Evolutionary conservation across 2,329 filamentous ascomycete species (phyloP).

Genomic region (Clarireedia paspali): DNA sequence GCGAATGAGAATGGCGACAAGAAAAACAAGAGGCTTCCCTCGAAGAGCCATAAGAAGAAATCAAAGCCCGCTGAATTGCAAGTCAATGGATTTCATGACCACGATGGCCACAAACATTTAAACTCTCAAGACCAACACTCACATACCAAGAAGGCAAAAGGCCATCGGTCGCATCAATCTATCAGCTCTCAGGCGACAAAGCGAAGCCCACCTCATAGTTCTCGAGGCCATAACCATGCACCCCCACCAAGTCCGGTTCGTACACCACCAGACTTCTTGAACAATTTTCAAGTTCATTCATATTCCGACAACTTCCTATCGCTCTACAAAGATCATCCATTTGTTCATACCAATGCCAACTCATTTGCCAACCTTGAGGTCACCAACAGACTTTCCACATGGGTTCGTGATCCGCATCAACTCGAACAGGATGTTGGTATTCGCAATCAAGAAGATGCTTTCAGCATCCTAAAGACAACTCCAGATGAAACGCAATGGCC

Average conservation of each 20-base stretch:
- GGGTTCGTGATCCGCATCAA: conserved; percentile 67
- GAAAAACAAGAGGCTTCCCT: conserved; percentile 64
- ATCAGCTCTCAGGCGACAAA: conserved; percentile 57
- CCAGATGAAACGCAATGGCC: conserved; percentile 24
- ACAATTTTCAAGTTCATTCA: conserved; percentile 56
- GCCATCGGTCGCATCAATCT: conserved; percentile 72
- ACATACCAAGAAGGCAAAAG: conserved; percentile 73
- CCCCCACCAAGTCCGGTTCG: conserved; percentile 70
- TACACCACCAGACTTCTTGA: conserved; percentile 57
- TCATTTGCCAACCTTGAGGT: conserved; percentile 70
- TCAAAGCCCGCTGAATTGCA: conserved; percentile 61
- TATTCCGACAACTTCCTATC: conserved; percentile 72
- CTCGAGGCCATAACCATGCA: conserved; percentile 47
- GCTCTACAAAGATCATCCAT: conserved; percentile 58
- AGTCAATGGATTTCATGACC: conserved; percentile 58
- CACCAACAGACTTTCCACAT: conserved; percentile 65
- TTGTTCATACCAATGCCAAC: conserved; percentile 60
- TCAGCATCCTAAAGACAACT: conserved; percentile 40
- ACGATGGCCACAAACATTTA: conserved; percentile 39
- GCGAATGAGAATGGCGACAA: conserved; percentile 48
- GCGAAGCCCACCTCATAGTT: conserved; percentile 55
- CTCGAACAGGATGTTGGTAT: conserved; percentile 57
- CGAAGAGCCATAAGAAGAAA: conserved; percentile 87
- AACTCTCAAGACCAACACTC: conserved; percentile 42
- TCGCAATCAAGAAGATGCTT: conserved; percentile 50